Conservation (phyloP, 345 rosid genomes). For the Pseudoturritis turrita region DNA sequence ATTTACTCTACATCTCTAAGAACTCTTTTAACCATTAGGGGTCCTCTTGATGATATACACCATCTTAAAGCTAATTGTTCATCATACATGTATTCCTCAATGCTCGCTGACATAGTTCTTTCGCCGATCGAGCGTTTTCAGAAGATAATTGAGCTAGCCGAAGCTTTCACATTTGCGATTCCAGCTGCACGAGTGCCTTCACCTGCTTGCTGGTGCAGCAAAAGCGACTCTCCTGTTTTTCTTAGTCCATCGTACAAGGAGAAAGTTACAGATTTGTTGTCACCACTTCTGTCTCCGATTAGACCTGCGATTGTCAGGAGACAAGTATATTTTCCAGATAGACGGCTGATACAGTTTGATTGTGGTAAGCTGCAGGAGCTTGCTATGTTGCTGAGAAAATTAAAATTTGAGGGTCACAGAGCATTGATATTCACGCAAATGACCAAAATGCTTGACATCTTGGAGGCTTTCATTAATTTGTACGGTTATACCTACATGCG, state of each 20-base stretch:
- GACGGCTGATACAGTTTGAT: slow-evolving; percentile 97
- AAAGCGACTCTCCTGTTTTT: slow-evolving; percentile 53
- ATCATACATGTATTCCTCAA: slow-evolving; percentile 61
- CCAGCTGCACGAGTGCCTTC: slow-evolving; percentile 88
- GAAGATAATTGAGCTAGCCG: slow-evolving; percentile 70
- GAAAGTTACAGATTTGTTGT: slow-evolving; percentile 58
- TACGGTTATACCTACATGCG: slow-evolving; percentile 99
- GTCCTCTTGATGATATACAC: slow-evolving; percentile 58
- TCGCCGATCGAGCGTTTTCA: slow-evolving; percentile 88
- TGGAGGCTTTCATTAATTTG: slow-evolving; percentile 95
- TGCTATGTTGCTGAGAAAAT: slow-evolving; percentile 72
- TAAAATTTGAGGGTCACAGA: slow-evolving; percentile 94
- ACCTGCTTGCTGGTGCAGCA: slow-evolving; percentile 88
- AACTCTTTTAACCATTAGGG: slow-evolving; percentile 51
- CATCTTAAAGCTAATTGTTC: slow-evolving; percentile 41
- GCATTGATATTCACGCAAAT: slow-evolving; percentile 98
- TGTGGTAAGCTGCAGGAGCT: slow-evolving; percentile 99
- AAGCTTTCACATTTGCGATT: slow-evolving; percentile 87
- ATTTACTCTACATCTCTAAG: slow-evolving; percentile 67
- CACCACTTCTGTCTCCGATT: slow-evolving; percentile 75
- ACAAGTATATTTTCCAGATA: slow-evolving; percentile 96
- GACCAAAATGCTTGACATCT: slow-evolving; percentile 98
- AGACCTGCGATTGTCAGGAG: slow-evolving; percentile 96
- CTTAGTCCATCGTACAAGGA: slow-evolving; percentile 54
- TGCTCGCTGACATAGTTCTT: slow-evolving; percentile 75